phyloP scores from a whole-genome alignment of 1,139 yeast species.

The Debaryomyces robertsiae region DNA sequence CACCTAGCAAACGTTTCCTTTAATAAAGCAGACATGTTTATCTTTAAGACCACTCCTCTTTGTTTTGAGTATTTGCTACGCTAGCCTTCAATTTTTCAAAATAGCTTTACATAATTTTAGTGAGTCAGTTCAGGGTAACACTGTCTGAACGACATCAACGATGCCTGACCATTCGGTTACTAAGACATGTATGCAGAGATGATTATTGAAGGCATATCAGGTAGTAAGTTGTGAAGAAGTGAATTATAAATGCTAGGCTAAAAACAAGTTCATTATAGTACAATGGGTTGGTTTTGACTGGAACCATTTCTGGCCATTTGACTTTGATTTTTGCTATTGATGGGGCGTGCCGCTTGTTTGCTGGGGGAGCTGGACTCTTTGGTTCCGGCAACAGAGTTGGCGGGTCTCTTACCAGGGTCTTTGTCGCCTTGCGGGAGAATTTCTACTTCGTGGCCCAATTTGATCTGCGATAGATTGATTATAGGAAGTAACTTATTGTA shows the following conservation, averaged over 20 bases:
- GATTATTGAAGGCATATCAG: too few relatives aligned
- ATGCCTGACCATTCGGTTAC: too few relatives aligned
- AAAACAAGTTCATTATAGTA: slow-evolving; percentile 4
- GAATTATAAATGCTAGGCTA: slow-evolving; percentile 3
- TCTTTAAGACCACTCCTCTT: neutral
- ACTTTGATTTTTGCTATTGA: neutral
- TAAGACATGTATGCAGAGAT: too few relatives aligned
- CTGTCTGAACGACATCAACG: neutral
- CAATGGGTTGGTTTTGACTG: slow-evolving; percentile 12
- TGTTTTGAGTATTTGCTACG: neutral
- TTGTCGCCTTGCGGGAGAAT: slow-evolving; percentile 21
- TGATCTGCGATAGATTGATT: slow-evolving; percentile 52
- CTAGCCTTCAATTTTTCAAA: slow-evolving; percentile 1
- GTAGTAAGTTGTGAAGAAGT: slow-evolving; percentile 7
- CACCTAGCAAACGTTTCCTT: slow-evolving; percentile 75
- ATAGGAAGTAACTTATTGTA: slow-evolving; percentile 51
- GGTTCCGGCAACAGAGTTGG: neutral
- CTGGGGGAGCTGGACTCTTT: neutral
- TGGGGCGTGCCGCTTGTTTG: neutral
- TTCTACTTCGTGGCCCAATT: slow-evolving; percentile 50
- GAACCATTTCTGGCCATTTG: slow-evolving; percentile 5
- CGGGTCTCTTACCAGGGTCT: neutral
- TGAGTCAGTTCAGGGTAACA: slow-evolving; percentile 42
- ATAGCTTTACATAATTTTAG: slow-evolving; percentile 3
- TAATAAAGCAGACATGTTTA: slow-evolving; percentile 61